Evolutionary conservation across 345 rosid genomes (phyloP), one percentile per base, ranked within the genome.

Genomic region (Corymbia maculata): DNA sequence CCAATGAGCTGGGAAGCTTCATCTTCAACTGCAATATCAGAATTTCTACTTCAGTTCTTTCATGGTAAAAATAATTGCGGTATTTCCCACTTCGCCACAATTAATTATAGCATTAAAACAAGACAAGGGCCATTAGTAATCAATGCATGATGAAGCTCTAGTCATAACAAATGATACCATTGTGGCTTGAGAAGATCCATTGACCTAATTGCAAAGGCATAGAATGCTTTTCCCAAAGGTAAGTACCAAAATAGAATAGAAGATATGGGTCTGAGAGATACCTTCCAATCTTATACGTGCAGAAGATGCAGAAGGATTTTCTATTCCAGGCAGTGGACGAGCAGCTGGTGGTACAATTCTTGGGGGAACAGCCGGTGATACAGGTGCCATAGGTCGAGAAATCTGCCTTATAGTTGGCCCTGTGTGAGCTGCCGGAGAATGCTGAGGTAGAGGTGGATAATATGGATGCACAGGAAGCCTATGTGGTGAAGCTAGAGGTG

Each of bases 1-100:
- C 93, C 94, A 36, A 88, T 84, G 28, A 82, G 90, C 86, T 88
- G 28, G 51, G 88, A 86, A 59, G 47, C 21, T 61, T 86, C 70
- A 26, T 79, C 87, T 47, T 57, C 79, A 55, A 49, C 93, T 91
- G 89, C 88, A 90, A 88, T 36, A 87, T 15, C 82, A 42, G 47
- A 75, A 75, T 36, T 42, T 19, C 49, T 75, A 75, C 49, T 75
- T 75, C 82, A 75, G 82, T 75, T 42, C 66, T 42, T 66, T 75
- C 82, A 36, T 2, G 14, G 82, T 42, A 30, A 55, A 53, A 86
- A 44, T 45, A 57, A 86, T 86, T 51, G 24, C 4, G 9, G 59
- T 85, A 51, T 28, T 85, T n/a, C 28, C 86, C 45, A 51, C 44
- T 2, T 52, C 14, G 28, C 32, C 44, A 75, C 49, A 19, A 75